Base-by-base conservation (phyloP, 1,284 basidiomycete genomes). In the Pyrrhoderma lamaoense region DNA sequence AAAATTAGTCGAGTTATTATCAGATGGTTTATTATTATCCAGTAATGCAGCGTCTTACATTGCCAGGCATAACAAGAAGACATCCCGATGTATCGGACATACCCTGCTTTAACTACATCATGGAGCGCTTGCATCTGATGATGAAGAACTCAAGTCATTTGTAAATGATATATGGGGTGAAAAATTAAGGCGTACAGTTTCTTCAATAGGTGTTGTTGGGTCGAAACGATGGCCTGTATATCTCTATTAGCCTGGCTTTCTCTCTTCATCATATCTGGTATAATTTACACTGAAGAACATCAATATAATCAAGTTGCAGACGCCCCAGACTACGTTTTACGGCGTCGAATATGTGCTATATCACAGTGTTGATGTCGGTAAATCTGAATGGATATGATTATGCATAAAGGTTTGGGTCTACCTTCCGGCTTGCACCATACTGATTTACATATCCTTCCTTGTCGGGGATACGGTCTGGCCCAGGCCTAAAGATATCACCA, bases 81-180 rank as follows among this genome's bases (percentile, higher is more conserved):
- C 75, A 75, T 75, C 51, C 75, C 74, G 48, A 76, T 68, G 62
- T 76, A 76, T 18, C 73, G 63, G 11, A 68, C 74, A 51, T 66
- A 67, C 16, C 74, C 74, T 0, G 62, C 60, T 57, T 73, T 58
- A 16, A 74, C 71, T 35, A 76, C 66, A 52, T 75, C 73, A 55
- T 76, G 71, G 2, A 76, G 62, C 3, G 74, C 74, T 52, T 71
- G 68, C 73, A 76, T 76, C 75, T 78, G 57, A 75, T 71, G 73
- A n/a, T n/a, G n/a, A n/a, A n/a, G n/a, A n/a, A n/a, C n/a, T n/a
- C n/a, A n/a, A n/a, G n/a, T n/a, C n/a, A n/a, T n/a, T n/a, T 11
- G 11, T 31, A 11, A 11, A 5, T 31, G 2, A 9, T 3, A 14
- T 31, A 42, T 42, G 21, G 46, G 9, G 4, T 13, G 18, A 7